These are phyloP conservation scores for Zymoseptoria passerinii DNA, from an alignment of 2,329 filamentous ascomycete species.

Conservation along the genomic window DNA sequence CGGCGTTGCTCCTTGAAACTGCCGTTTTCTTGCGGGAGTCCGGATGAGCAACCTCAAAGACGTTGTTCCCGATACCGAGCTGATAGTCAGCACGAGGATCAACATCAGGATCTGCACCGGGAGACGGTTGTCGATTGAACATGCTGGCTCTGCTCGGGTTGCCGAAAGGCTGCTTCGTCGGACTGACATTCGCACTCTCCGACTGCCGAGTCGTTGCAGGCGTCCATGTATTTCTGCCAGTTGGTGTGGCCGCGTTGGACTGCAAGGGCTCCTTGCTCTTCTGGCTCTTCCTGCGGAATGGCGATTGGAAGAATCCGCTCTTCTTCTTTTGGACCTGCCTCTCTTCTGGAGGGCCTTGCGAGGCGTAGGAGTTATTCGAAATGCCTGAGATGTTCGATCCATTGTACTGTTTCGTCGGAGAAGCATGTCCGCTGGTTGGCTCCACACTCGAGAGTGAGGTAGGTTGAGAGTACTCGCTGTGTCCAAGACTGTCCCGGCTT, in stretches of 20 bases:
- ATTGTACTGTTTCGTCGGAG: constrained; percentile 57
- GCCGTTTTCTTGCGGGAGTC: constrained; percentile 43
- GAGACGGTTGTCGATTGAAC: constrained; percentile 30
- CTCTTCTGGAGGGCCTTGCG: constrained; percentile 46
- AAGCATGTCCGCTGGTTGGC: constrained; percentile 62
- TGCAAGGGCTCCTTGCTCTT: constrained; percentile 62
- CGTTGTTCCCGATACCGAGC: constrained; percentile 89
- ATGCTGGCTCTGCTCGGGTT: constrained; percentile 22
- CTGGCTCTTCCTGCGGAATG: constrained; percentile 79
- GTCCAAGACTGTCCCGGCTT: constrained; percentile 67
- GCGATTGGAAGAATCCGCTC: constrained; percentile 88
- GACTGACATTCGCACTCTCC: constrained; percentile 35
- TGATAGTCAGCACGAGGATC: constrained; percentile 90
- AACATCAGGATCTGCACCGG: constrained; percentile 55
- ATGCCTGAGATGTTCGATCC: constrained; percentile 26
- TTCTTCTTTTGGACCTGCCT: constrained; percentile 61
- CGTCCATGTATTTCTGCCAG: constrained; percentile 46
- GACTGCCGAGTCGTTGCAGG: constrained; percentile 33
- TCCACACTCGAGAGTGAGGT: constrained; percentile 85
- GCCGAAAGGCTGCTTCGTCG: constrained; percentile 32
- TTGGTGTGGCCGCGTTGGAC: constrained; percentile 31
- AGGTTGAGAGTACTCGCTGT: constrained; percentile 79
- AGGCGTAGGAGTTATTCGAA: constrained; percentile 25
- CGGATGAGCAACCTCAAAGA: constrained; percentile 82
- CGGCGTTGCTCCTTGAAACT: constrained; percentile 19